These are phyloP conservation scores for Carpinus viminea DNA, from an alignment of 306 rosid genomes.

Conservation along the genomic window DNA sequence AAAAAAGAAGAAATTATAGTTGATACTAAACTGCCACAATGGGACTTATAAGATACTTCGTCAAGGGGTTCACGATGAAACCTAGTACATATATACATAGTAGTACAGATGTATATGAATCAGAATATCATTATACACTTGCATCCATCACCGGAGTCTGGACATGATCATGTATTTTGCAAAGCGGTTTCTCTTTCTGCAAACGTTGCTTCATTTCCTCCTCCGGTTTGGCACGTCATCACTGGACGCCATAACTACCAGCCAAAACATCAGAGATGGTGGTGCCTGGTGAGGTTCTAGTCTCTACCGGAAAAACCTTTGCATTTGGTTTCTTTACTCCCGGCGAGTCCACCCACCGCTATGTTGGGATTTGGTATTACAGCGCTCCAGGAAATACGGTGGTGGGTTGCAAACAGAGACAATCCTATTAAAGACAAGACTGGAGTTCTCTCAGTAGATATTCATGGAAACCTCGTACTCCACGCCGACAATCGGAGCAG, in stretches of 20 bases:
- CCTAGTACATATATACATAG: too few species aligned
- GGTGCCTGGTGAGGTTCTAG: conserved; percentile 31
- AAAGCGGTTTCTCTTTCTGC: not conserved
- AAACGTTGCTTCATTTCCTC: not conserved
- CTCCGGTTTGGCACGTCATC: not conserved
- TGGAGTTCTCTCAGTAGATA: not conserved
- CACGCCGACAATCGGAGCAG: not conserved
- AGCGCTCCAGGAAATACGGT: conserved; percentile 32
- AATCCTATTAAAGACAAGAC: not conserved
- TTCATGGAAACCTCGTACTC: conserved; percentile 38
- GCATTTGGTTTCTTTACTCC: conserved; percentile 72
- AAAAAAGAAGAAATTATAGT: too few species aligned
- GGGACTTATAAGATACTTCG: too few species aligned
- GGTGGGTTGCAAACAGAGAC: conserved; percentile 64
- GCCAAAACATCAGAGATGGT: too few species aligned
- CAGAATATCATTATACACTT: too few species aligned
- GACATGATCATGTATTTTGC: not conserved
- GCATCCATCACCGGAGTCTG: not conserved
- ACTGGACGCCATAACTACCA: conserved; percentile 28
- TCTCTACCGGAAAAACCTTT: conserved; percentile 45
- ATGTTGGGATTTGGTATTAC: conserved; percentile 66
- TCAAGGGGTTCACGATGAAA: too few species aligned
- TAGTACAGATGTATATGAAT: too few species aligned
- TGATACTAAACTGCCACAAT: too few species aligned
- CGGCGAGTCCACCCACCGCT: conserved; percentile 39